Evolutionary conservation across 2,329 filamentous ascomycete genomes (phyloP).

Genomic region (Hymenoscyphus fructigenus): DNA sequence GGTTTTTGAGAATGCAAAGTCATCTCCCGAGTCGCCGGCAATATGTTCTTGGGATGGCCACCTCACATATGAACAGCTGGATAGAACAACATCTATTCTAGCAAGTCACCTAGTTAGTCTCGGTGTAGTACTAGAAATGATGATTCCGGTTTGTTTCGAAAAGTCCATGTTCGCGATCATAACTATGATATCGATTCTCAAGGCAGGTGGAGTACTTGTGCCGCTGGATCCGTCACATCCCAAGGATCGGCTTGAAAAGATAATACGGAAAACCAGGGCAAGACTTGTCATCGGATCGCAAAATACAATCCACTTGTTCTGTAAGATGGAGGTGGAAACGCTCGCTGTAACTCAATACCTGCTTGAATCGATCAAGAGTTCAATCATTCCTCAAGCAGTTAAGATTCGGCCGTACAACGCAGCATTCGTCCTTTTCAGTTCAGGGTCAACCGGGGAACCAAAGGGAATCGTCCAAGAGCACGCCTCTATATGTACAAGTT

Average conservation of each 20-base stretch:
- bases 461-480: slow-evolving; percentile 30
- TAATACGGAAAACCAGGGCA: neutral
- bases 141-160: slow-evolving; percentile 29
- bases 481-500: slow-evolving; percentile 8
- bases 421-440: slow-evolving; percentile 14
- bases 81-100: slow-evolving; percentile 20
- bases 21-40: slow-evolving; percentile 17
- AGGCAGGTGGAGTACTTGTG: slow-evolving; percentile 30
- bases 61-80: slow-evolving; percentile 26
- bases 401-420: slow-evolving; percentile 5
- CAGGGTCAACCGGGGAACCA: slow-evolving; percentile 32
- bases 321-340: neutral
- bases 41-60: slow-evolving; percentile 28
- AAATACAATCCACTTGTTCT: neutral
- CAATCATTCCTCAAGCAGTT: neutral
- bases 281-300: neutral
- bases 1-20: slow-evolving; percentile 4
- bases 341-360: neutral
- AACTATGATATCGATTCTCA: slow-evolving; percentile 27
- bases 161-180: slow-evolving; percentile 29
- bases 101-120: slow-evolving; percentile 17
- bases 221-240: slow-evolving; percentile 33
- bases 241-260: slow-evolving; percentile 15
- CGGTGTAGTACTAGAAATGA: slow-evolving; percentile 20
- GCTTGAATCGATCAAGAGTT: neutral